A percentile compares a stretch with the other conserved stretches of the same genome.
phyloP scores from a whole-genome alignment of 257 asterid species.

The Fraxinus anomala region DNA sequence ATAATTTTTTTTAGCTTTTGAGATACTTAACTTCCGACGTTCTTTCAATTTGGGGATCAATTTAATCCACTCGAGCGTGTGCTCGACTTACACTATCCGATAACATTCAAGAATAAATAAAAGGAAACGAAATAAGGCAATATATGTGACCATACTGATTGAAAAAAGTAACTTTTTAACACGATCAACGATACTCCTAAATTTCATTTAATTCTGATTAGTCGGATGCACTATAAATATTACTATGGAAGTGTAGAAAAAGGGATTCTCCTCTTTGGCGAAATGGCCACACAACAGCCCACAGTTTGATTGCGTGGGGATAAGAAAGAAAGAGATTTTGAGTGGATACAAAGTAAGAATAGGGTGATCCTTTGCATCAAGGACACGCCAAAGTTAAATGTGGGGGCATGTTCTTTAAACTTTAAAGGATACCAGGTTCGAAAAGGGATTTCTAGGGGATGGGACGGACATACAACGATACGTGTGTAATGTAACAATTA shows the following conservation, averaged over 20 bases:
- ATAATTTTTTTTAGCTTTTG: too few species aligned
- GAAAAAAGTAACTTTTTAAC: too few species aligned
- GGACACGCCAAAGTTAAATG: background rate
- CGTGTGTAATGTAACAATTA: background rate
- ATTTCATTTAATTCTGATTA: too few species aligned
- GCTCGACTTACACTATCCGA: background rate
- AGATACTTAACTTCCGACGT: too few species aligned
- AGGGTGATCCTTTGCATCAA: background rate
- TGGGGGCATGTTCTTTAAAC: background rate
- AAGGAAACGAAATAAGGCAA: too few species aligned
- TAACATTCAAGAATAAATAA: too few species aligned
- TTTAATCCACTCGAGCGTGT: background rate
- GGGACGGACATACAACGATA: too few species aligned
- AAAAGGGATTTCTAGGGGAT: background rate
- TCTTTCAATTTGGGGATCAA: background rate
- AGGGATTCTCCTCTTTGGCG: background rate
- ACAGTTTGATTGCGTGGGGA: slow-evolving; percentile 27
- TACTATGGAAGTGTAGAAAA: background rate
- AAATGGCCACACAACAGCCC: slow-evolving; percentile 29
- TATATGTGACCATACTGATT: too few species aligned
- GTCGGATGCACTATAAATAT: background rate
- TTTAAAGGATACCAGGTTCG: background rate
- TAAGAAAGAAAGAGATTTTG: background rate
- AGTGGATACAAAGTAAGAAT: background rate
- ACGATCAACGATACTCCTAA: too few species aligned